These are phyloP conservation scores for Suhomyces prunicola DNA, from an alignment of 805 yeast species.

Conservation along the genomic window DNA sequence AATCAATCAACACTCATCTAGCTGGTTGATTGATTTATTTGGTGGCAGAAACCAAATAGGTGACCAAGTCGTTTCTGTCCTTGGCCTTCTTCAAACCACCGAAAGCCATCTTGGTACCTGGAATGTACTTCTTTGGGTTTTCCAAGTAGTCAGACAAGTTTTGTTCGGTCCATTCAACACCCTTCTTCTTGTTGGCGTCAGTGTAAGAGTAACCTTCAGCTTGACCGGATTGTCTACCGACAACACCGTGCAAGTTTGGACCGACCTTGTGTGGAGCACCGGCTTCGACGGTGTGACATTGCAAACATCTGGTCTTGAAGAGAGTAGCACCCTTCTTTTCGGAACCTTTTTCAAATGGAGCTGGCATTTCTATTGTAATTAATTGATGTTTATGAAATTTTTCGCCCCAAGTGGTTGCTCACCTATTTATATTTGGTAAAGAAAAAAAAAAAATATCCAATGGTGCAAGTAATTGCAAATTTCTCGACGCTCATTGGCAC, in stretches of 20 bases:
- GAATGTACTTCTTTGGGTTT: constrained; percentile 99
- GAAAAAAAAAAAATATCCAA: constrained; percentile 6
- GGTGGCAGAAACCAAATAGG: constrained; percentile 64
- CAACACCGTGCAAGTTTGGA: constrained; percentile 94
- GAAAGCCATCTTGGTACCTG: constrained; percentile 99
- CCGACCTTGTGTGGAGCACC: constrained; percentile 99
- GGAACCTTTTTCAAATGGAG: constrained; percentile 40
- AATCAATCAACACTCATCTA: background rate
- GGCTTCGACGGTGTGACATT: constrained; percentile 95
- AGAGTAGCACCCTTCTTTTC: constrained; percentile 90
- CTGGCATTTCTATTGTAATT: constrained; percentile 33
- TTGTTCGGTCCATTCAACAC: constrained; percentile 83
- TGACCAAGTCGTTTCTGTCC: constrained; percentile 95
- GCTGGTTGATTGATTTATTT: constrained; percentile 21
- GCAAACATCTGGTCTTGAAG: constrained; percentile 98
- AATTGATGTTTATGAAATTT: constrained; percentile 1
- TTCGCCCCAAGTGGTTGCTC: background rate
- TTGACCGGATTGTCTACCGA: constrained; percentile 88
- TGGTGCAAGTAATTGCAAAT: constrained; percentile 8
- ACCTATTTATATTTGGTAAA: constrained; percentile 2
- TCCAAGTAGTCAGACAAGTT: constrained; percentile 92
- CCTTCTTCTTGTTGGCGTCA: constrained; percentile 97
- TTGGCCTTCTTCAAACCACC: constrained; percentile 99
- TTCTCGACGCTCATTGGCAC: constrained; percentile 9
- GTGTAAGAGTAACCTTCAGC: constrained; percentile 95